Conservation (phyloP, 345 rosid genomes). For the Salix suchowensis region DNA sequence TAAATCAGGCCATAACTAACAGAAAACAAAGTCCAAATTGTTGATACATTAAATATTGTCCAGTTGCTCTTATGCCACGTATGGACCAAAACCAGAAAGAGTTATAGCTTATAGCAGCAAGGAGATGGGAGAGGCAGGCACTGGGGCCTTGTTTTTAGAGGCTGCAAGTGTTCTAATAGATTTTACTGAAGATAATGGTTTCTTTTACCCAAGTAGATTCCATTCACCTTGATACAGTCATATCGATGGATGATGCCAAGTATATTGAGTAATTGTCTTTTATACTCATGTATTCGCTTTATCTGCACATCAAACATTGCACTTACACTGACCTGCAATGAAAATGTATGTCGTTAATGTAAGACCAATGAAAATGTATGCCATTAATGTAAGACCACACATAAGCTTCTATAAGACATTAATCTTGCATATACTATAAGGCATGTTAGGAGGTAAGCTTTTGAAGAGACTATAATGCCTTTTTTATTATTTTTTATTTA, state of each 20-base stretch:
- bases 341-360: not conserved
- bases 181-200: not conserved
- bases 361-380: not conserved
- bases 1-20: not conserved
- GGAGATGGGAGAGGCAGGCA: not conserved
- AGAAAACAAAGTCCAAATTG: not conserved
- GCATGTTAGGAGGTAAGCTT: no score
- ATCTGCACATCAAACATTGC: conserved; percentile 54
- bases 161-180: not conserved
- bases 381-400: not conserved
- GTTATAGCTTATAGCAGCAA: not conserved
- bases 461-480: no score
- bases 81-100: not conserved
- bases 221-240: conserved; percentile 44
- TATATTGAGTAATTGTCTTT: conserved; percentile 44
- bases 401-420: not conserved
- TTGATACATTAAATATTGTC: not conserved
- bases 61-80: not conserved
- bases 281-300: conserved; percentile 48
- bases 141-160: not conserved
- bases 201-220: not conserved
- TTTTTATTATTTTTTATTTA: no score
- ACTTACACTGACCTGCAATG: conserved; percentile 36
- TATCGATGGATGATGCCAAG: conserved; percentile 47
- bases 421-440: no score